phyloP scores from a whole-genome alignment of 1,284 basidiomycete species.

The Phylloporus sp. region DNA sequence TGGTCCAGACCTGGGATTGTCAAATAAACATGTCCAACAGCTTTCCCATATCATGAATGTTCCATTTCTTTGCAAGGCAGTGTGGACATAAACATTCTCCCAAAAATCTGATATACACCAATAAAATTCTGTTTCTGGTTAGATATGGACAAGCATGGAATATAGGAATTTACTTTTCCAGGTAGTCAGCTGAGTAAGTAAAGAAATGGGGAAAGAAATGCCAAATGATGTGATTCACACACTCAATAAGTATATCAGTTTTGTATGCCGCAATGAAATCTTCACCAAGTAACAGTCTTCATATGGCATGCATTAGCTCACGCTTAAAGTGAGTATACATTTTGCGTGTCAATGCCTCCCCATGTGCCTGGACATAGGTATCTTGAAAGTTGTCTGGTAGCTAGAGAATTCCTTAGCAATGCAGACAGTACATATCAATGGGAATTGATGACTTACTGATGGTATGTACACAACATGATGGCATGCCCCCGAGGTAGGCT shows the following conservation, averaged over 20 bases:
- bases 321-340: neutral
- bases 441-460: neutral
- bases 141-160: neutral
- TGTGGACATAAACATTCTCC: conserved; percentile 1
- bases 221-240: neutral
- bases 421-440: neutral
- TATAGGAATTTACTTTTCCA: conserved; percentile 36
- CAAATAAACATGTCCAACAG: neutral
- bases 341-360: neutral
- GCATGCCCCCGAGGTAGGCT: conserved; percentile 16
- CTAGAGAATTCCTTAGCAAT: neutral
- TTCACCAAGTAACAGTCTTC: neutral
- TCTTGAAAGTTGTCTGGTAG: neutral
- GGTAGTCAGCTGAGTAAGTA: conserved; percentile 12
- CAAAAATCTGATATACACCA: conserved; percentile 16
- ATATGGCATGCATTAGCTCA: neutral
- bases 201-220: neutral
- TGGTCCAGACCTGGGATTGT: neutral
- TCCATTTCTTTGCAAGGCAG: neutral
- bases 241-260: neutral
- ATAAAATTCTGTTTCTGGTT: conserved; percentile 3
- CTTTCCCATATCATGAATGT: conserved; percentile 3
- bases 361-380: neutral
- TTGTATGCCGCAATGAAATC: neutral
- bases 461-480: conserved; percentile 41